A percentile compares a stretch with the other conserved stretches of the same genome.
Conservation (phyloP, 73 alveolate genomes). For the Tetrahymena malaccensis region DNA sequence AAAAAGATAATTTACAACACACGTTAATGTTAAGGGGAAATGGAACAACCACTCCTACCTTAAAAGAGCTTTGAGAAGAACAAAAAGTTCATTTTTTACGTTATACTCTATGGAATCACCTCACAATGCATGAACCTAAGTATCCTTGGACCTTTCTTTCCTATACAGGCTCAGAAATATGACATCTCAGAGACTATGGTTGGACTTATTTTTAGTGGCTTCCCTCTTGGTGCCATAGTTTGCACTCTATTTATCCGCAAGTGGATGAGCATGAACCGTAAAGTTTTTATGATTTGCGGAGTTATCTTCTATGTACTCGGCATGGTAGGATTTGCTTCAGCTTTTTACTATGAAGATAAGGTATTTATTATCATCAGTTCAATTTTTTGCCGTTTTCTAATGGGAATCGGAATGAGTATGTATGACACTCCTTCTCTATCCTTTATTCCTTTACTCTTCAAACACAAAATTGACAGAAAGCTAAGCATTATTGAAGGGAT, state of each 20-base stretch:
- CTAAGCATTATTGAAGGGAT: background rate
- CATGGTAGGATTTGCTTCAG: background rate
- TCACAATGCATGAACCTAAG: background rate
- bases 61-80: background rate
- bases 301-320: background rate
- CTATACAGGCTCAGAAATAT: background rate
- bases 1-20: background rate
- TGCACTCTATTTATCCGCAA: background rate
- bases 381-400: background rate
- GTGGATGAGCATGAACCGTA: background rate
- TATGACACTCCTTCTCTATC: background rate
- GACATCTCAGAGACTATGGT: background rate
- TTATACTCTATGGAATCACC: background rate
- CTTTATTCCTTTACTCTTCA: background rate
- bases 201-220: background rate
- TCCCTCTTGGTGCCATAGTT: background rate
- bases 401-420: background rate
- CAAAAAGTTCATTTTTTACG: background rate
- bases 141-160: background rate
- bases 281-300: background rate
- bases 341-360: background rate
- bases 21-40: background rate
- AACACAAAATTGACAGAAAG: background rate
- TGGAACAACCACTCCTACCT: background rate
- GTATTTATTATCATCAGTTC: background rate